phyloP scores from a whole-genome alignment of 2,329 filamentous ascomycete genomes.

The Atkinsonella texensis region DNA sequence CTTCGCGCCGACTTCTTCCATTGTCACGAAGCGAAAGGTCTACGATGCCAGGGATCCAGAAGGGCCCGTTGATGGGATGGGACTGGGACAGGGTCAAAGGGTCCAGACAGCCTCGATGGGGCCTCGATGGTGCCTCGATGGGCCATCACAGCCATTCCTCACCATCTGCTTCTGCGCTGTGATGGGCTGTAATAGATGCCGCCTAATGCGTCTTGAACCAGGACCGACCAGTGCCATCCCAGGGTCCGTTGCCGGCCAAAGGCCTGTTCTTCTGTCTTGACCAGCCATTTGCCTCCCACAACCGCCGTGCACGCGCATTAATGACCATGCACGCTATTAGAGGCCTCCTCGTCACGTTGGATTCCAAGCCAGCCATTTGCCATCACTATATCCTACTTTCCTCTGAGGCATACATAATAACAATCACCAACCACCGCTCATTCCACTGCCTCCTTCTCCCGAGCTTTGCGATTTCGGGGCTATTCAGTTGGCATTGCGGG shows the following conservation, averaged over 20 bases:
- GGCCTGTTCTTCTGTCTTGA: constrained; percentile 1
- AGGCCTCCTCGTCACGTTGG: background rate
- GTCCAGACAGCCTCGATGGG: background rate
- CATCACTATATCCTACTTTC: background rate
- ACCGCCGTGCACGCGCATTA: background rate
- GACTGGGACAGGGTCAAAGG: background rate
- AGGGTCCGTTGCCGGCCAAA: background rate
- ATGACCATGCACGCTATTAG: background rate
- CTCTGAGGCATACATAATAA: constrained; percentile 32
- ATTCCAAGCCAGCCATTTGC: background rate
- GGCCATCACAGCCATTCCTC: background rate
- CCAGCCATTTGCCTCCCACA: background rate
- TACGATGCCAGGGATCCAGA: constrained; percentile 1
- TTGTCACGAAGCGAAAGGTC: background rate
- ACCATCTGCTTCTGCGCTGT: constrained; percentile 1
- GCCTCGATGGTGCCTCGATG: background rate
- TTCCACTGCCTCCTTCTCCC: constrained; percentile 21
- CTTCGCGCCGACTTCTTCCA: constrained; percentile 8
- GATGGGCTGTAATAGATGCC: constrained; percentile 3
- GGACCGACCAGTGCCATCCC: background rate
- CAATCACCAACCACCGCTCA: constrained; percentile 29
- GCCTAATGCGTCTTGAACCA: constrained; percentile 1
- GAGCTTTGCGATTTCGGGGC: constrained; percentile 29
- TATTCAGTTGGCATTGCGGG: constrained; percentile 21
- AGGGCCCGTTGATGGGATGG: background rate